Conservation (phyloP, 148 eudicot species). For the Arctostaphylos glauca region DNA sequence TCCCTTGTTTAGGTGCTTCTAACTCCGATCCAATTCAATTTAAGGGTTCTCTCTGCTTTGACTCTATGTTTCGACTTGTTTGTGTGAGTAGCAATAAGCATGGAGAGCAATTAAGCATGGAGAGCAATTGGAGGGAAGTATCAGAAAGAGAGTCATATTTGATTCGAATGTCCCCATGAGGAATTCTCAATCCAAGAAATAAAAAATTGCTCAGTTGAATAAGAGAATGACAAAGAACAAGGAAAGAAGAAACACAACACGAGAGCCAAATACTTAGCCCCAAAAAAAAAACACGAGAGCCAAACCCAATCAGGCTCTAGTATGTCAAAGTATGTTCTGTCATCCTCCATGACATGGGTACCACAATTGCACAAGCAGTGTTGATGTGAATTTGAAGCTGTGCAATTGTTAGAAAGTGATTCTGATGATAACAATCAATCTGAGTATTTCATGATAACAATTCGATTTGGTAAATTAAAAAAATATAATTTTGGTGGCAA, state of each 20-base stretch:
- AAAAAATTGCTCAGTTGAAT: neutral
- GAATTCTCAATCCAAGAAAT: slow-evolving; percentile 17
- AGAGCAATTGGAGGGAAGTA: slow-evolving; percentile 29
- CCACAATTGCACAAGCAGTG: slow-evolving; percentile 38
- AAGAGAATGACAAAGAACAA: slow-evolving; percentile 15
- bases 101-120: slow-evolving; percentile 29
- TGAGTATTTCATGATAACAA: no score
- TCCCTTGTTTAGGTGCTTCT: no score
- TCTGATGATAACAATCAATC: slow-evolving; percentile 25
- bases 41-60: neutral
- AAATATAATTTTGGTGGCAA: no score
- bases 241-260: slow-evolving; percentile 8
- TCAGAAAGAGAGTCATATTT: slow-evolving; percentile 51
- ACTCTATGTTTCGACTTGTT: neutral
- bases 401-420: slow-evolving; percentile 27
- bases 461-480: no score
- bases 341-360: slow-evolving; percentile 44
- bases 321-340: slow-evolving; percentile 39
- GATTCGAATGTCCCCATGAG: slow-evolving; percentile 46
- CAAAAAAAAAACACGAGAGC: neutral
- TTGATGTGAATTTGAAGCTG: slow-evolving; percentile 40
- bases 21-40: no score
- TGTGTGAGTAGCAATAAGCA: slow-evolving; percentile 30
- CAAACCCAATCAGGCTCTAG: slow-evolving; percentile 30
- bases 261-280: neutral